A percentile compares a stretch with the other conserved stretches of the same genome.
phyloP scores from a whole-genome alignment of 2,329 filamentous ascomycete species.

The Microcyclospora tardicrescens region DNA sequence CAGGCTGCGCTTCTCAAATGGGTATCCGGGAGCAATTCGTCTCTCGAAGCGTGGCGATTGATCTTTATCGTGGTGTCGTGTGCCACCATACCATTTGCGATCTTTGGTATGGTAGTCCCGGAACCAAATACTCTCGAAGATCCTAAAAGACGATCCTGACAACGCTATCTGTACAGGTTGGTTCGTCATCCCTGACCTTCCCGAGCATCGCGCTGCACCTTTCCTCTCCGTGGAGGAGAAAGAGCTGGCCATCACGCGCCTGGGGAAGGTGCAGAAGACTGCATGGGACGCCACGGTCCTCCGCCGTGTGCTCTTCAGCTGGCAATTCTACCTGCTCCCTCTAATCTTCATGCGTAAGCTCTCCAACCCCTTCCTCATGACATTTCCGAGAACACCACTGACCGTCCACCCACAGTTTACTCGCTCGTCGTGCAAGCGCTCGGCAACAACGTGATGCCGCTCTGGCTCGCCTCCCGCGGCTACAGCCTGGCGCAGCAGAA shows the following conservation, averaged over 20 bases:
- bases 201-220: slow-evolving; percentile 29
- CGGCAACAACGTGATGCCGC: slow-evolving; percentile 32
- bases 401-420: slow-evolving; percentile 19
- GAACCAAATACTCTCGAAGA: too few relatives aligned
- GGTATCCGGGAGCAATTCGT: slow-evolving; percentile 22
- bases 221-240: slow-evolving; percentile 26
- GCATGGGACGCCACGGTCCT: slow-evolving; percentile 18
- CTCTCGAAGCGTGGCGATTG: slow-evolving; percentile 31
- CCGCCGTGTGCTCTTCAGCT: slow-evolving; percentile 27
- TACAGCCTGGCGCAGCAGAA: slow-evolving; percentile 34
- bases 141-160: too few relatives aligned
- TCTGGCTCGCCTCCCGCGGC: slow-evolving; percentile 34
- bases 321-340: slow-evolving; percentile 35
- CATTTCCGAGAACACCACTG: too few relatives aligned
- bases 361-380: too few relatives aligned
- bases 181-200: slow-evolving; percentile 34
- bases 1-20: slow-evolving; percentile 29
- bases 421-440: slow-evolving; percentile 33
- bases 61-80: slow-evolving; percentile 33
- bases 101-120: slow-evolving; percentile 17
- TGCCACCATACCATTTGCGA: slow-evolving; percentile 30
- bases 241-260: slow-evolving; percentile 26
- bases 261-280: slow-evolving; percentile 20
- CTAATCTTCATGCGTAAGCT: slow-evolving; percentile 29
- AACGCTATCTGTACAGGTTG: slow-evolving; percentile 14